Conservation (phyloP, 78 protist species). For the Dictyostelium brefeldianum region DNA sequence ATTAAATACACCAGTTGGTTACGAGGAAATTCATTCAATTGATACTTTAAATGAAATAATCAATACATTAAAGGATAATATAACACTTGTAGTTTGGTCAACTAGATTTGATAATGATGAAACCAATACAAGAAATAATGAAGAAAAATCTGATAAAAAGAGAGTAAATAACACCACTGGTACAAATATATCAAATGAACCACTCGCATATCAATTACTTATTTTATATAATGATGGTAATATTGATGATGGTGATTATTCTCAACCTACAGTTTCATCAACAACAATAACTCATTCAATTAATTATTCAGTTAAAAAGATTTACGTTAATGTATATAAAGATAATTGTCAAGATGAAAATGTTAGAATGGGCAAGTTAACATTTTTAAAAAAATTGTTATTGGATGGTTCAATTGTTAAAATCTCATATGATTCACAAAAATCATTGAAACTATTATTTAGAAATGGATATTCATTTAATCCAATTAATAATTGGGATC, state of each 20-base stretch:
- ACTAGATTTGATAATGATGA: constrained; percentile 34
- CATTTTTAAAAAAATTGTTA: background rate
- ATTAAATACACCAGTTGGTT: constrained; percentile 9
- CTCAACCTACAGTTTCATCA: constrained; percentile 16
- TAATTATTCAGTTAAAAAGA: background rate
- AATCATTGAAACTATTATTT: constrained; percentile 26
- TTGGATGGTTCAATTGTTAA: constrained; percentile 22
- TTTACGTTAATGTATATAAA: background rate
- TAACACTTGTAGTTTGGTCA: constrained; percentile 1
- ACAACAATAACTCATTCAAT: background rate
- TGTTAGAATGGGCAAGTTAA: background rate
- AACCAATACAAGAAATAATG: constrained; percentile 4
- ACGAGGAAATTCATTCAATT: background rate
- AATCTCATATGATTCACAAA: constrained; percentile 8
- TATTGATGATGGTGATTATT: background rate
- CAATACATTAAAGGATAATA: background rate
- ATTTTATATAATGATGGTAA: background rate
- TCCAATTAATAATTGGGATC: constrained; percentile 15
- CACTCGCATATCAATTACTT: constrained; percentile 23
- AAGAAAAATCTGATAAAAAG: background rate
- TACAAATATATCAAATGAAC: constrained; percentile 2
- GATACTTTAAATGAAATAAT: background rate
- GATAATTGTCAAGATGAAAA: background rate
- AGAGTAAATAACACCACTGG: background rate
- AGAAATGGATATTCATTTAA: background rate